Base-by-base conservation (phyloP, 805 yeast genomes). In the Ogataea zsoltii region DNA sequence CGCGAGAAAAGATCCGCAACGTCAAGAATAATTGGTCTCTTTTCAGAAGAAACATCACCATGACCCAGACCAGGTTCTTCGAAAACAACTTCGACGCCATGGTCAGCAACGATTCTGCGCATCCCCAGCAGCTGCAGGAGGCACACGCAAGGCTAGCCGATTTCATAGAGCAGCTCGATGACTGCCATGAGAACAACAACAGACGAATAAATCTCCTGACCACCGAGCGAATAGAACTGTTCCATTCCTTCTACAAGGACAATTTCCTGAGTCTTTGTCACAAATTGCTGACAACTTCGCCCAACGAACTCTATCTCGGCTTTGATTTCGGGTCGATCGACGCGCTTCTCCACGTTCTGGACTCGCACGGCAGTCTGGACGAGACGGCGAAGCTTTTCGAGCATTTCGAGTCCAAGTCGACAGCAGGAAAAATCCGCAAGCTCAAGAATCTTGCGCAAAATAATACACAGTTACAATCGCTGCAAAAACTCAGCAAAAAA, bases 81-180 rank as follows among this genome's bases (percentile, higher is more conserved):
- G 55, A 51, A 9, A 57, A 60, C 38, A 62, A 61, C 42, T 51
- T 50, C 30, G 60, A 58, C 28, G 39, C 53, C 4, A 7, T 56
- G 11, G 51, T 45, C 7, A 51, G 52, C 15, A 44, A 9, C 15
- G 33, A 26, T 17, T 7, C 17, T 15, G 16, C 19, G 9, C n/a
- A 10, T 9, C 29, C 38, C 12, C 30, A 33, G 10, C 30, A 26
- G 2, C 36, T 33, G 18, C 19, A 29, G 3, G 43, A 48, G 25
- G 49, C 53, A n/a, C 12, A 36, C 7, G 19, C 26, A 13, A 42
- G 28, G 28, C 38, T 41, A 19, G 31, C 38, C 3, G 15, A 29
- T 2, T 46, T 32, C 32, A 11, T 36, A 19, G 12, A 31, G 31
- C 21, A 33, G 16, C 15, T 48, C 6, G 5, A 3, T 29, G 32